phyloP scores from a whole-genome alignment of 139 green algal genomes.

The Chlamydomonas sphaeroides region DNA sequence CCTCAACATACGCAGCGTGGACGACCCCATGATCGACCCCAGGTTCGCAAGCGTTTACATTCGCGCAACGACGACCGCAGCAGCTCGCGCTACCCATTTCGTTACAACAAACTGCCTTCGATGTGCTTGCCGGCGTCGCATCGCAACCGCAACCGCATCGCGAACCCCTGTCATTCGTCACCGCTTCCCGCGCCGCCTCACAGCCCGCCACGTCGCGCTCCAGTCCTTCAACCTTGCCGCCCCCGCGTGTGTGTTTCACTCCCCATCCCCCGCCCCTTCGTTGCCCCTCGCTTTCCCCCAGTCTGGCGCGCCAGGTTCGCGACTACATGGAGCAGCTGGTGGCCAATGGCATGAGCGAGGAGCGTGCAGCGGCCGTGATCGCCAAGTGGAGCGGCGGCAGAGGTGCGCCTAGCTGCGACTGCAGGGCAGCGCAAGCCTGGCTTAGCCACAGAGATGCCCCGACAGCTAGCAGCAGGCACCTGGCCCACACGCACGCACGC shows the following conservation, averaged over 20 bases:
- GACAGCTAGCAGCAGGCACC: no score
- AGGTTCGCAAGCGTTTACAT: slow-evolving; percentile 5
- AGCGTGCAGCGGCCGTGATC: not conserved
- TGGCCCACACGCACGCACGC: not conserved
- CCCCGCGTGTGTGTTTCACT: no score
- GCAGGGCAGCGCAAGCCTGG: no score
- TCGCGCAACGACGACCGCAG: no score
- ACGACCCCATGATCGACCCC: not conserved
- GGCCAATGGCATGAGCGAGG: not conserved
- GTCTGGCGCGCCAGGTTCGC: not conserved
- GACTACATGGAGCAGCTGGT: slow-evolving; percentile 11
- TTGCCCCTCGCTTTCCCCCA: not conserved
- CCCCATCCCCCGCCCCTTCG: not conserved
- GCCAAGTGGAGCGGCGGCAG: slow-evolving; percentile 4
- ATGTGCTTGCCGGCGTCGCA: no score
- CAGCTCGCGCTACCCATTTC: not conserved
- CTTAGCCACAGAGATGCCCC: no score
- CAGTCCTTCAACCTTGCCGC: not conserved
- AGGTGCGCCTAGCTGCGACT: no score
- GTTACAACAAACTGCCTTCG: no score
- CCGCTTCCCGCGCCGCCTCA: no score
- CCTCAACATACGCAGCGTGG: not conserved
- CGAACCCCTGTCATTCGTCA: no score
- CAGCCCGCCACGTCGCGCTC: not conserved
- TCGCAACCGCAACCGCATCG: no score